A percentile compares a stretch with the other conserved stretches of the same genome.
Evolutionary conservation across 108 stramenopile genomes (phyloP).

Genomic region (Cyclotella choctawhatcheeana): DNA sequence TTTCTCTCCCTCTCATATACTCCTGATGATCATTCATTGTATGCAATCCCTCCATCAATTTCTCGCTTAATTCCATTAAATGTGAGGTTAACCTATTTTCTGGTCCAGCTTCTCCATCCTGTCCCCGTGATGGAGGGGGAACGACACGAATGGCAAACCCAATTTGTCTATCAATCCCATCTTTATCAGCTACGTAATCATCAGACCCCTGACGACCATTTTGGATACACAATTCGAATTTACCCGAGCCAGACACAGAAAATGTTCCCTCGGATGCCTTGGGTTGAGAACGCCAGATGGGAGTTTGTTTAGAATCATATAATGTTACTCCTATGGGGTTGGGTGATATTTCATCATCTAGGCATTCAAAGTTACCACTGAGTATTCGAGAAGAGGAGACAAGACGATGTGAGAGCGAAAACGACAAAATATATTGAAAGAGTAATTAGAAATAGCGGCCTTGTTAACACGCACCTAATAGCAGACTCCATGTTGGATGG

Average conservation of each 20-base stretch:
- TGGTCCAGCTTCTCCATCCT: constrained; percentile 65
- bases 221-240: constrained; percentile 67
- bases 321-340: constrained; percentile 45
- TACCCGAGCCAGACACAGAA: constrained; percentile 36
- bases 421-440: too few relatives aligned
- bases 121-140: constrained; percentile 36
- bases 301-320: constrained; percentile 32
- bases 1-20: constrained; percentile 73
- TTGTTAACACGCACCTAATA: too few relatives aligned
- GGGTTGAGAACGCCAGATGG: constrained; percentile 57
- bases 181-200: constrained; percentile 45
- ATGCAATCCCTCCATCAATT: constrained; percentile 35
- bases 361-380: constrained; percentile 45
- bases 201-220: constrained; percentile 58
- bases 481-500: constrained; percentile 25
- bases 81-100: constrained; percentile 50
- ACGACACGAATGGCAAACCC: constrained; percentile 70
- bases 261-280: constrained; percentile 66
- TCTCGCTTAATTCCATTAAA: constrained; percentile 32
- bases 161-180: constrained; percentile 44
- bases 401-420: too few relatives aligned
- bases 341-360: constrained; percentile 45
- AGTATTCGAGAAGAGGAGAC: too few relatives aligned
- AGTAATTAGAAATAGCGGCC: too few relatives aligned
- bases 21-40: constrained; percentile 81